Conservation (phyloP, 306 rosid species). For the Casuarina glauca region DNA sequence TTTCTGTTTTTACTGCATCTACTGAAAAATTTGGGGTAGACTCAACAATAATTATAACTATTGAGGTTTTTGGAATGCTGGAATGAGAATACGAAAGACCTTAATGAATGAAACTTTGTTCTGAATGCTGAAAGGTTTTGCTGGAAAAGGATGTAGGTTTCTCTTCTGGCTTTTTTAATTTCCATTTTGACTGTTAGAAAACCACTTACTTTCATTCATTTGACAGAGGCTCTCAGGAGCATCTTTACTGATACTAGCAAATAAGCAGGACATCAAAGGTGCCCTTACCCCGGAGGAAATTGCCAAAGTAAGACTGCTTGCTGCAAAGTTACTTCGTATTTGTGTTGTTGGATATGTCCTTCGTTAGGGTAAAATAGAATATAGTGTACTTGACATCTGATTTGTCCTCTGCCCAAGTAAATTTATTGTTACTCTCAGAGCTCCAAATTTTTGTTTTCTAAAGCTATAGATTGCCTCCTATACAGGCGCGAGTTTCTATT, state of each 20-base stretch:
- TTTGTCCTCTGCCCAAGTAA: background rate
- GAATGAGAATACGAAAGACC: background rate
- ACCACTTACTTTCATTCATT: conserved; percentile 14
- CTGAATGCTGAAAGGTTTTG: background rate
- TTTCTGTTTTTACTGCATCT: background rate
- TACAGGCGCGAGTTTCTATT: background rate
- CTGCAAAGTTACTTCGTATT: background rate
- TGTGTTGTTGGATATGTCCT: background rate
- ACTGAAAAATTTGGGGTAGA: no score
- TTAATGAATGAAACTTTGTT: background rate
- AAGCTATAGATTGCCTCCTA: background rate
- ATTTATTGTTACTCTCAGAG: background rate
- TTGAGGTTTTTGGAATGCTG: conserved; percentile 3
- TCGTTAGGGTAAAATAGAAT: background rate
- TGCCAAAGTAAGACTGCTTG: conserved; percentile 52
- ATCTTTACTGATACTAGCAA: conserved; percentile 82
- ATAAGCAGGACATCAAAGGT: conserved; percentile 92
- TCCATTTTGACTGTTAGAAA: background rate
- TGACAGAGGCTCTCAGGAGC: conserved; percentile 83
- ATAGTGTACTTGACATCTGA: background rate
- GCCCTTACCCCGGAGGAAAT: conserved; percentile 74
- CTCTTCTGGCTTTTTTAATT: background rate
- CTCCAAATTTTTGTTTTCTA: background rate
- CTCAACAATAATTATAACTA: background rate
- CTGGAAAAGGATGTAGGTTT: background rate